Percentiles rank a stretch among this genome's conserved stretches.
These are phyloP conservation scores for Mesembryanthemum crystallinum DNA, from an alignment of 148 eudicot species.

Conservation along the genomic window DNA sequence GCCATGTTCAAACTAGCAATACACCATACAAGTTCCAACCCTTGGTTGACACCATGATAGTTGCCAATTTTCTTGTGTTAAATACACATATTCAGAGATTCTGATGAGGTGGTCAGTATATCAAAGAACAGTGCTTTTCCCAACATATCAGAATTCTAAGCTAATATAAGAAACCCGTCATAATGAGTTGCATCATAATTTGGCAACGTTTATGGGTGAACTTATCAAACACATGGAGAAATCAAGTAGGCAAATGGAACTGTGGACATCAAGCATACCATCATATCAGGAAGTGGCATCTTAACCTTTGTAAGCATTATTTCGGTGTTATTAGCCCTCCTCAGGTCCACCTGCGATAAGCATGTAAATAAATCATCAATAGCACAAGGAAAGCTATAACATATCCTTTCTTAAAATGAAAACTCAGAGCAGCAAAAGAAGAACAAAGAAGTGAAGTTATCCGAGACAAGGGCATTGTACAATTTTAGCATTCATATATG, in stretches of 20 bases:
- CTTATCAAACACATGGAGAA: constrained; percentile 6
- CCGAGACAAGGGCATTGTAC: not conserved
- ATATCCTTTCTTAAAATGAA: not conserved
- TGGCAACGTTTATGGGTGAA: not conserved
- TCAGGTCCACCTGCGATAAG: constrained; percentile 66
- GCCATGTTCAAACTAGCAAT: not conserved
- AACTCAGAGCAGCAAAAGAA: constrained; percentile 7
- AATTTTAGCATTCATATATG: not conserved
- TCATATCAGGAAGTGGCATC: constrained; percentile 98
- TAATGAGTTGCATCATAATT: not conserved
- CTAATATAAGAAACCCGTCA: not conserved
- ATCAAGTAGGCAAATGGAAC: constrained; percentile 8
- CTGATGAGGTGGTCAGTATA: not conserved
- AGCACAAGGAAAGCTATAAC: constrained; percentile 4
- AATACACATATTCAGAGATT: not conserved
- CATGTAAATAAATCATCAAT: constrained; percentile 15
- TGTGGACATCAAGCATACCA: constrained; percentile 50
- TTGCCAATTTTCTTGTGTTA: not conserved
- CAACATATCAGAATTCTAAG: not conserved
- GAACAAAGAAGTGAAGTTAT: constrained; percentile 7
- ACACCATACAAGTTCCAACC: not conserved
- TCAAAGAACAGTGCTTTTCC: not conserved
- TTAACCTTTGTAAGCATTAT: constrained; percentile 97
- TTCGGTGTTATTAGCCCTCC: constrained; percentile 93
- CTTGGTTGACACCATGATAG: not conserved